Percentiles rank a stretch among this genome's conserved stretches.
Evolutionary conservation across 345 rosid species (phyloP).

Genomic region (Acer campestre): DNA sequence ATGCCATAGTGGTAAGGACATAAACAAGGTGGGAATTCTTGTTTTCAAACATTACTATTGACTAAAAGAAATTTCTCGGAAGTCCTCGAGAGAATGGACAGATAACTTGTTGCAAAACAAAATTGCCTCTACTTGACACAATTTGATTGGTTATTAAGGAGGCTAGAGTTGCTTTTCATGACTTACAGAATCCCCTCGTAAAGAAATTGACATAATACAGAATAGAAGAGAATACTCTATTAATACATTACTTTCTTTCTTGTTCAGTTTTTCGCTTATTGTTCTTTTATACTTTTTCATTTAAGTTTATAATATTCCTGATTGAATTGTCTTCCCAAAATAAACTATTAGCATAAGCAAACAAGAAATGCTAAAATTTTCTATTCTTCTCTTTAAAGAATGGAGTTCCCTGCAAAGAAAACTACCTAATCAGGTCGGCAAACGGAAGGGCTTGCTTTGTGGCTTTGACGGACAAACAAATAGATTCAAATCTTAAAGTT

Average conservation of each 20-base stretch:
- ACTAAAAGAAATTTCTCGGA: background rate
- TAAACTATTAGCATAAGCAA: no score
- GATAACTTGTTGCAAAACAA: no score
- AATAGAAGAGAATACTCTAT: background rate
- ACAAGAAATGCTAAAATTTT: no score
- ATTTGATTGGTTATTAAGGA: background rate
- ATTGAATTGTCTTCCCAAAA: no score
- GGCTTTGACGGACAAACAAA: background rate
- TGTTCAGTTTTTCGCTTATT: no score
- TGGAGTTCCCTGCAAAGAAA: no score
- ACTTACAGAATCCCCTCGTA: background rate
- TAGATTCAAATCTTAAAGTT: background rate
- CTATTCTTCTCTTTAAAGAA: no score
- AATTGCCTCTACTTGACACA: background rate
- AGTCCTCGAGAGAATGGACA: background rate
- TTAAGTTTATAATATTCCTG: background rate
- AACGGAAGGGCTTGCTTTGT: background rate
- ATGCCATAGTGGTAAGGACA: background rate
- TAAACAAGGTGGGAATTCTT: background rate
- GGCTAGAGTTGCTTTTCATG: background rate
- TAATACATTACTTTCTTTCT: no score
- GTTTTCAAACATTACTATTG: background rate
- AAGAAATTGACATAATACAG: background rate
- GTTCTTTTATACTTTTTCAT: no score
- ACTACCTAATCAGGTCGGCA: background rate